Evolutionary conservation across 2,329 filamentous ascomycete genomes (phyloP).

Genomic region (Colletotrichum eleusines): DNA sequence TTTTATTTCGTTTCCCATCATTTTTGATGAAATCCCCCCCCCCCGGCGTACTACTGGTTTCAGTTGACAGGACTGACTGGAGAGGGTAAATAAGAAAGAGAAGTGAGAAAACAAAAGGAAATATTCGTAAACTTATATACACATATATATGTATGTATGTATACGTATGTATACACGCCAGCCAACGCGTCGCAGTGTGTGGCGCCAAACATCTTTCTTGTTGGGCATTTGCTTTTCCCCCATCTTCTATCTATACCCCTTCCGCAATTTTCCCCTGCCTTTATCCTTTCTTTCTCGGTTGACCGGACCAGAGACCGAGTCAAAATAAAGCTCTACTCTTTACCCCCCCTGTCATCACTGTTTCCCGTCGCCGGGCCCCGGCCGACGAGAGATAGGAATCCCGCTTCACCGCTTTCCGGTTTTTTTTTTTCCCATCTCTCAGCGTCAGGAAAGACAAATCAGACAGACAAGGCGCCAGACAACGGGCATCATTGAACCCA

Average conservation of each 20-base stretch:
- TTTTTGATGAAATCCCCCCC: background rate
- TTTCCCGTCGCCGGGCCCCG: constrained; percentile 1
- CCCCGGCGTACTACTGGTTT: background rate
- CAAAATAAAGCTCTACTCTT: background rate
- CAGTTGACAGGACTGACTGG: background rate
- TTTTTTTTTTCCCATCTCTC: background rate
- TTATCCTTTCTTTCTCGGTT: background rate
- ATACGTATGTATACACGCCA: constrained; percentile 16
- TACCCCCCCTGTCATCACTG: constrained; percentile 7
- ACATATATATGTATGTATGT: too few relatives aligned
- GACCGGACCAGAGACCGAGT: background rate
- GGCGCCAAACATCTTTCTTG: constrained; percentile 18
- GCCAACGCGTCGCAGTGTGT: constrained; percentile 4
- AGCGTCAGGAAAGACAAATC: background rate
- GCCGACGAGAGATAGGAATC: constrained; percentile 8
- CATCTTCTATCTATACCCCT: background rate
- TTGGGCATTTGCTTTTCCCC: constrained; percentile 21
- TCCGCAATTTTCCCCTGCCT: background rate
- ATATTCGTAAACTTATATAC: too few relatives aligned
- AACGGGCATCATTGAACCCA: constrained; percentile 11
- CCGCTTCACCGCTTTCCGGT: constrained; percentile 23
- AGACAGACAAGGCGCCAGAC: background rate
- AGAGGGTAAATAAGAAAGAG: background rate
- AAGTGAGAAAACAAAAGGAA: background rate
- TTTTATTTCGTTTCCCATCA: background rate